Evolutionary conservation across 345 rosid species (phyloP), one percentile per base, ranked within the genome.

Genomic region (Euclidium syriacum): DNA sequence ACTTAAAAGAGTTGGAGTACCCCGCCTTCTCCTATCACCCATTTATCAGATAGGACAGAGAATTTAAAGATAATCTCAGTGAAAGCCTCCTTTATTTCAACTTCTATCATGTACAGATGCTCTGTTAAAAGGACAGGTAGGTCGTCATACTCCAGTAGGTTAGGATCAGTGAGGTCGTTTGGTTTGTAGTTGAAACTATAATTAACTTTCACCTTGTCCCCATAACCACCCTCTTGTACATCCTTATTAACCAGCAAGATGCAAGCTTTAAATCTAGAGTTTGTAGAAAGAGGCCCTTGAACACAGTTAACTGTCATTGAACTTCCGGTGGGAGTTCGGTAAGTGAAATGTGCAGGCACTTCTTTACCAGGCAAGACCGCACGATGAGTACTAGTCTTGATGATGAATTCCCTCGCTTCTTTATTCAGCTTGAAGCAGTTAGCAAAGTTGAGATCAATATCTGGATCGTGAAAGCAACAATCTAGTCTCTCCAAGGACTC

Each of bases 231-330:
- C 4, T 3, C 4, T 10, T 44, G 11, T 22, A 2, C 51, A 10
- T 22, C 25, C 14, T 8, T 5, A 18, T n/a, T 34, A 53, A 16
- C 24, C 25, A 25, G 3, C 10, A 40, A 17, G 6, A 39, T 5
- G 49, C 62, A 57, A 16, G 36, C 26, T 25, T 57, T 57, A 17
- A 57, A 40, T 40, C n/a, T n/a, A n/a, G n/a, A n/a, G n/a, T 5
- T 40, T 7, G 12, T 0, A 3, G 38, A 10, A n/a, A n/a, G n/a
- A 12, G 36, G 10, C 49, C 10, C 17, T 1, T 57, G 7, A 11
- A 6, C 27, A 11, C 34, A 4, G 0, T 34, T 34, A 10, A 53
- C 7, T 35, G 26, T 20, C 0, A 53, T 0, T 1, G 12, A 3
- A 20, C 43, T 4, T 0, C 59, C 59, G n/a, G n/a, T n/a, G 20